Evolutionary conservation across 768 basidiomycete species (phyloP).

Genomic region (Auricularia sp.): DNA sequence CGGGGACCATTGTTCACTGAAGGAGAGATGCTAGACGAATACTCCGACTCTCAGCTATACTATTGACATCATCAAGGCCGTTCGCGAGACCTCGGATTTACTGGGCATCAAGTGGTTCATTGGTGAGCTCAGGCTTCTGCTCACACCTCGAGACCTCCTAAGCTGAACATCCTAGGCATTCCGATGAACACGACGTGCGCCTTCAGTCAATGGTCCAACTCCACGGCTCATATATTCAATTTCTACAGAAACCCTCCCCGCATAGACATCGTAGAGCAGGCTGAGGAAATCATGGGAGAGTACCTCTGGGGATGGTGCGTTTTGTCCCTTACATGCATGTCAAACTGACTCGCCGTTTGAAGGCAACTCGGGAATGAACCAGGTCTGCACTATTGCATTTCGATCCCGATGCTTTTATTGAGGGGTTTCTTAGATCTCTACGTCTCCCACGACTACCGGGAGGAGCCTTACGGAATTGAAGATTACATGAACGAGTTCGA

Average conservation of each 20-base stretch:
- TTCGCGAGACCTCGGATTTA: constrained; percentile 46
- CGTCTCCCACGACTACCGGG: neutral
- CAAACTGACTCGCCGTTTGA: neutral
- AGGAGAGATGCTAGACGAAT: constrained; percentile 32
- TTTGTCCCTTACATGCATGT: neutral
- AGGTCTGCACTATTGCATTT: neutral
- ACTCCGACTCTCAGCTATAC: constrained; percentile 64
- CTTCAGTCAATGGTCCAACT: constrained; percentile 5
- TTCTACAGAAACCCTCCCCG: neutral
- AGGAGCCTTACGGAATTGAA: constrained; percentile 12
- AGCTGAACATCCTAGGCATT: constrained; percentile 27
- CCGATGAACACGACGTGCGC: constrained; percentile 30
- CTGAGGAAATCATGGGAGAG: neutral
- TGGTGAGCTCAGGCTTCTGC: constrained; percentile 22
- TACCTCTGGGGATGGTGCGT: constrained; percentile 1
- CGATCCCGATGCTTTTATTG: neutral
- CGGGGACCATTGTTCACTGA: too few species aligned
- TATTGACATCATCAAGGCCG: constrained; percentile 54
- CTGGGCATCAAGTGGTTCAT: constrained; percentile 60
- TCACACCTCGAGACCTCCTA: constrained; percentile 17
- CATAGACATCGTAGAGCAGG: neutral
- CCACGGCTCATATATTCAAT: too few species aligned
- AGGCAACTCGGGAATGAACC: neutral
- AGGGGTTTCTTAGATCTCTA: neutral
- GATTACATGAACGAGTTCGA: constrained; percentile 48